These are phyloP conservation scores for Hygrophoropsis aurantiaca DNA, from an alignment of 768 basidiomycete species.

Conservation along the genomic window DNA sequence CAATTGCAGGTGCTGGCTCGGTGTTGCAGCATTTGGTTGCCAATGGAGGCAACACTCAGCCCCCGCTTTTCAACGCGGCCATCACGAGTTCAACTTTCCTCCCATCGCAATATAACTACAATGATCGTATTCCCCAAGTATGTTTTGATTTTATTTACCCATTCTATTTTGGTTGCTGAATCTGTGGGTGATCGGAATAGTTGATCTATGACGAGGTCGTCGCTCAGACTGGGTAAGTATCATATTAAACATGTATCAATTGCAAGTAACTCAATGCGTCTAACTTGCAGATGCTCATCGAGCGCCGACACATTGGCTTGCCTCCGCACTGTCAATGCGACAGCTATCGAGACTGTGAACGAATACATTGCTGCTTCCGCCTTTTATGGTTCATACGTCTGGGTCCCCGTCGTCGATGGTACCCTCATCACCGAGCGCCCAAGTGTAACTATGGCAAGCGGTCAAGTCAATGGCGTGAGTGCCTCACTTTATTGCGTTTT, in stretches of 20 bases:
- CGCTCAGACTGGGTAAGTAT: conserved; percentile 30
- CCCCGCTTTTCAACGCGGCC: conserved; percentile 40
- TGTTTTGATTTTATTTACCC: conserved; percentile 1
- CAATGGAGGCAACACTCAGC: conserved; percentile 37
- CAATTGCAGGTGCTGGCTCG: conserved; percentile 37
- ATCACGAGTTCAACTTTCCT: conserved; percentile 43
- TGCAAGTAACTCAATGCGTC: conserved; percentile 15
- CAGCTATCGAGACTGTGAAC: conserved; percentile 31
- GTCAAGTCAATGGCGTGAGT: conserved; percentile 39
- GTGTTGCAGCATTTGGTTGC: conserved; percentile 45
- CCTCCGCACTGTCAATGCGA: conserved; percentile 30
- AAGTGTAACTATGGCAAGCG: conserved; percentile 27
- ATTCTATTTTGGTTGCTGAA: no score
- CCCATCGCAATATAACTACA: conserved; percentile 41
- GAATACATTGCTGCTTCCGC: conserved; percentile 22
- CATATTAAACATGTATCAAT: neutral
- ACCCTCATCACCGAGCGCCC: conserved; percentile 39
- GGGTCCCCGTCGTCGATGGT: conserved; percentile 45
- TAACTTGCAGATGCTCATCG: conserved; percentile 21
- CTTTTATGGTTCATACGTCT: conserved; percentile 38
- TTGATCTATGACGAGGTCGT: conserved; percentile 27
- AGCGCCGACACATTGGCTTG: conserved; percentile 31
- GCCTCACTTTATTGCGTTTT: neutral
- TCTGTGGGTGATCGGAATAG: conserved; percentile 16
- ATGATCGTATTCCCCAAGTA: conserved; percentile 42